These are phyloP conservation scores for Hymenotorrendiella dingleyae DNA, from an alignment of 2,329 filamentous ascomycete species.

Conservation along the genomic window DNA sequence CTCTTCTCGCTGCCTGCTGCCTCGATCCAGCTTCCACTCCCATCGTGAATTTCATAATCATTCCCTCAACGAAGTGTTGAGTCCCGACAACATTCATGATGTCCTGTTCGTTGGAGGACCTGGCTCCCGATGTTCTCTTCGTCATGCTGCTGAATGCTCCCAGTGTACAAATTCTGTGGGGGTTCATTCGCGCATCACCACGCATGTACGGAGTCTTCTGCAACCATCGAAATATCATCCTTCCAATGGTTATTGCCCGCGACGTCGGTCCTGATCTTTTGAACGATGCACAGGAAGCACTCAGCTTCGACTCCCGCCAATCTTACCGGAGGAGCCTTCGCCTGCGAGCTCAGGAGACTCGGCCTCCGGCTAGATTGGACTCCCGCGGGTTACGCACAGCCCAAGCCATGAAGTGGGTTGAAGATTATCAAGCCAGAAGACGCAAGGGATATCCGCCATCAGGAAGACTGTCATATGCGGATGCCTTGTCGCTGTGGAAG, in stretches of 20 bases:
- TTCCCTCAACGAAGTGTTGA: no score
- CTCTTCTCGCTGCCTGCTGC: no score
- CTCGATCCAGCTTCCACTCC: no score
- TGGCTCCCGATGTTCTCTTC: no score
- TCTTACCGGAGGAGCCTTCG: not conserved
- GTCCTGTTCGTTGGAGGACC: no score
- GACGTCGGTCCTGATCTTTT: slow-evolving; percentile 2
- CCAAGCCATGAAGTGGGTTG: slow-evolving; percentile 2
- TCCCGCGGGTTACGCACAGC: not conserved
- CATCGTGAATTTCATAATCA: no score
- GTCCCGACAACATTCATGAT: no score
- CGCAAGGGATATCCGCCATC: not conserved
- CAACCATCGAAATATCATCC: slow-evolving; percentile 1
- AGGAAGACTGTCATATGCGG: not conserved
- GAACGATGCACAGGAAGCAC: slow-evolving; percentile 4
- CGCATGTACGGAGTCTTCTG: slow-evolving; percentile 2
- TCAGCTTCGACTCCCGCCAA: not conserved
- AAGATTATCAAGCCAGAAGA: not conserved
- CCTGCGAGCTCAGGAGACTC: slow-evolving; percentile 1
- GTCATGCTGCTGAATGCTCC: slow-evolving; percentile 4
- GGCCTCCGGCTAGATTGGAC: slow-evolving; percentile 2
- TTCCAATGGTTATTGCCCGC: slow-evolving; percentile 5
- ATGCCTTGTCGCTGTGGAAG: slow-evolving; percentile 5
- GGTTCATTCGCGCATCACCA: slow-evolving; percentile 4
- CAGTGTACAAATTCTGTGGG: slow-evolving; percentile 7